phyloP scores from a whole-genome alignment of 2,329 filamentous ascomycete genomes.

The Dothideomycetidae sp. region DNA sequence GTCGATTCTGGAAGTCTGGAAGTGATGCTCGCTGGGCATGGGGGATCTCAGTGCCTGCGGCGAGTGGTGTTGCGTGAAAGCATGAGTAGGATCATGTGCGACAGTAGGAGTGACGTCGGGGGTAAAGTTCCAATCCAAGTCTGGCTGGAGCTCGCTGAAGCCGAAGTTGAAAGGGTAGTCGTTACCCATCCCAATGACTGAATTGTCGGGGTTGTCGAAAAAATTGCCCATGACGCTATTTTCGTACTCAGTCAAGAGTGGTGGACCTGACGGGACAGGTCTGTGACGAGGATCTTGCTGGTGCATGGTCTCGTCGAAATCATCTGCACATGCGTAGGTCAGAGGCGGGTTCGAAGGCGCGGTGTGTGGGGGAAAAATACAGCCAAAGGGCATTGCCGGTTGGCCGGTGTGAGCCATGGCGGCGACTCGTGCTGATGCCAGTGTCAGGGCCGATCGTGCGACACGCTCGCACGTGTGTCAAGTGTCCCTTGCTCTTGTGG shows the following conservation, averaged over 20 bases:
- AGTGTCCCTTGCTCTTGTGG: not conserved
- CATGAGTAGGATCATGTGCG: not conserved
- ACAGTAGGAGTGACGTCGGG: not conserved
- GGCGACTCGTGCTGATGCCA: not conserved
- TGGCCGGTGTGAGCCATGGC: slow-evolving; percentile 6
- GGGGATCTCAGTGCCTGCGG: not conserved
- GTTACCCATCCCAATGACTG: not conserved
- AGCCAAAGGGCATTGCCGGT: slow-evolving; percentile 8
- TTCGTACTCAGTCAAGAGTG: not conserved
- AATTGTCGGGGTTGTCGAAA: not conserved
- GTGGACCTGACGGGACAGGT: slow-evolving; percentile 3
- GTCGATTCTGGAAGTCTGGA: not conserved
- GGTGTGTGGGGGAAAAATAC: slow-evolving; percentile 1
- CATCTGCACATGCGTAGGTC: slow-evolving; percentile 3
- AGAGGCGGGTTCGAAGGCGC: slow-evolving; percentile 1
- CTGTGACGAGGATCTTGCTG: slow-evolving; percentile 6
- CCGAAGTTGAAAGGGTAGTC: not conserved
- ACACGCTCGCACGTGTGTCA: too few species aligned
- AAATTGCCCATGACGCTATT: not conserved
- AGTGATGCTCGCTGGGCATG: not conserved
- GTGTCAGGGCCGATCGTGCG: too few species aligned
- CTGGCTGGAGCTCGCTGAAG: not conserved
- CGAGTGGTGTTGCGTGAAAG: not conserved
- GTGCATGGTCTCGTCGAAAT: not conserved
- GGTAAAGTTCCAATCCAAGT: not conserved